phyloP scores from a whole-genome alignment of 2,329 filamentous ascomycete species.

The Cadophora gregata region DNA sequence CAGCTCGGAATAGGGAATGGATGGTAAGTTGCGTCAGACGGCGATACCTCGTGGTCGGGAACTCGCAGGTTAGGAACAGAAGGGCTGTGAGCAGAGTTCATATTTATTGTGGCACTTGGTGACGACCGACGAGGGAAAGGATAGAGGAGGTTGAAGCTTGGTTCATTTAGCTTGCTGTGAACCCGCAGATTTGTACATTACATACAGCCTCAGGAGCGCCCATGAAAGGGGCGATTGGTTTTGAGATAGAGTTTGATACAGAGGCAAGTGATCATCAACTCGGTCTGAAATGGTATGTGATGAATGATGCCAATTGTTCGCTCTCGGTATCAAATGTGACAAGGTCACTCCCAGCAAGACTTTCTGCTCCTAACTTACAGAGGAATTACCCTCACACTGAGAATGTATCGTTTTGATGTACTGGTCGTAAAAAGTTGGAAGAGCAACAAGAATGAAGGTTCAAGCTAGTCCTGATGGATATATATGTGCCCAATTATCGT shows the following conservation, averaged over 20 bases:
- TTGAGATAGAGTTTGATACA: background rate
- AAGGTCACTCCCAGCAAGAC: background rate
- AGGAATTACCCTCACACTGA: too few species aligned
- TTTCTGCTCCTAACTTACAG: too few species aligned
- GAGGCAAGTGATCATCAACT: background rate
- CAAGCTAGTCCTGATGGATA: background rate
- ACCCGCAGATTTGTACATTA: background rate
- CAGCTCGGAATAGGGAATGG: constrained; percentile 5
- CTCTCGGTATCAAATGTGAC: background rate
- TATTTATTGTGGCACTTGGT: background rate
- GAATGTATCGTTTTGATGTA: background rate
- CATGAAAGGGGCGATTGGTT: background rate
- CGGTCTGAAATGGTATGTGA: background rate
- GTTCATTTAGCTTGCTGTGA: background rate
- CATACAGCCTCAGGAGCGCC: background rate
- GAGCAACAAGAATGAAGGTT: constrained; percentile 3
- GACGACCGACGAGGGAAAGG: background rate
- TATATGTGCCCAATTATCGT: constrained; percentile 6
- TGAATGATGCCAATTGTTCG: background rate
- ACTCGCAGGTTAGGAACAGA: background rate
- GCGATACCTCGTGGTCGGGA: constrained; percentile 16
- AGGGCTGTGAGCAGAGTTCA: constrained; percentile 2
- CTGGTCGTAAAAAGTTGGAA: constrained; percentile 7
- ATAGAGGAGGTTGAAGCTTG: background rate
- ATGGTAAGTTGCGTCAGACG: constrained; percentile 10